Conservation (phyloP, 169 alveolate species). For the Cyclospora cayetanensis region DNA sequence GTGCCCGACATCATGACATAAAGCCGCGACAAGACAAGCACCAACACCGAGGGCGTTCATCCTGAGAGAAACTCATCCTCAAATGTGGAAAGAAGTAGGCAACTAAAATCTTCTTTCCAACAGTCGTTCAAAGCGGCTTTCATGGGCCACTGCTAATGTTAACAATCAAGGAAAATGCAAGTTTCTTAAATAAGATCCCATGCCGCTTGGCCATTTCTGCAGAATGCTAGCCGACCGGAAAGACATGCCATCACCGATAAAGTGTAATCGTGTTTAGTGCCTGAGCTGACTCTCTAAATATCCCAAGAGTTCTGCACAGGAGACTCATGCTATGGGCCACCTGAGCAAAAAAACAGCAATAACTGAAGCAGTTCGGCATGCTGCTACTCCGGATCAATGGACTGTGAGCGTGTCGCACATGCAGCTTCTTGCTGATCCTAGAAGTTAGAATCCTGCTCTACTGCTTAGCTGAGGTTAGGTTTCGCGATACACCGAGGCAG, state of each 20-base stretch:
- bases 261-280: too few species aligned
- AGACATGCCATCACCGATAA: too few species aligned
- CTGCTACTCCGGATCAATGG: too few species aligned
- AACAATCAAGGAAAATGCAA: not conserved
- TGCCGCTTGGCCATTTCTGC: not conserved
- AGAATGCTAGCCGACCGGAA: too few species aligned
- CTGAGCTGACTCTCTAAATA: constrained; percentile 9
- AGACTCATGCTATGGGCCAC: constrained; percentile 17
- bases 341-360: not conserved
- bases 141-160: not conserved
- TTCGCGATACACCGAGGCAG: too few species aligned
- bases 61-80: not conserved
- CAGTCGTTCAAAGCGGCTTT: not conserved
- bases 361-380: not conserved
- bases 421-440: too few species aligned
- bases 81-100: not conserved
- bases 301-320: not conserved
- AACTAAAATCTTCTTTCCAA: not conserved
- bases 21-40: constrained; percentile 73
- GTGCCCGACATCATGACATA: constrained; percentile 81
- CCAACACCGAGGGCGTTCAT: constrained; percentile 51
- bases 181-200: not conserved
- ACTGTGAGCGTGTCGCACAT: too few species aligned
- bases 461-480: too few species aligned
- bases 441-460: too few species aligned